Conservation (phyloP, 768 basidiomycete genomes). For the Kwoniella europaea region DNA sequence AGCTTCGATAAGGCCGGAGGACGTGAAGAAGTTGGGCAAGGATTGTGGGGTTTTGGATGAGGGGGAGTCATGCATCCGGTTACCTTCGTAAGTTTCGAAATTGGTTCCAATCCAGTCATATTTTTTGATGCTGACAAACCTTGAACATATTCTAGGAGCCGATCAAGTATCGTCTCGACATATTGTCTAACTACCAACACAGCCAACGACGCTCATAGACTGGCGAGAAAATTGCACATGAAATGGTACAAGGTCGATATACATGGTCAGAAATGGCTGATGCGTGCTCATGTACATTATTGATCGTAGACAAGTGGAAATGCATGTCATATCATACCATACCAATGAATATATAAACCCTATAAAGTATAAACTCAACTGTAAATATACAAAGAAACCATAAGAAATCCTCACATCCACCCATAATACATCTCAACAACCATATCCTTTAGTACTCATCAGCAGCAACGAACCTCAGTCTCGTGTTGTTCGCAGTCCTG, state of each 20-base stretch:
- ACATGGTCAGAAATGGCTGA: conserved; percentile 26
- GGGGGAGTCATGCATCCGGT: conserved; percentile 3
- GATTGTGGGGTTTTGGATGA: conserved; percentile 27
- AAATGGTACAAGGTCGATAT: conserved; percentile 22
- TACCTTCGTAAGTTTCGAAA: conserved; percentile 28
- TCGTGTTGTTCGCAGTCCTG: conserved; percentile 80
- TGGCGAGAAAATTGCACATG: conserved; percentile 30
- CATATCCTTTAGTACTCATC: conserved; percentile 23
- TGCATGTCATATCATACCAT: not conserved
- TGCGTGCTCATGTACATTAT: conserved; percentile 27
- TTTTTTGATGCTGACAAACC: not conserved
- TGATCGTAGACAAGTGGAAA: not conserved
- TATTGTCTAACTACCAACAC: conserved; percentile 28
- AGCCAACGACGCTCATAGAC: conserved; percentile 28
- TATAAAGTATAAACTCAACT: not conserved
- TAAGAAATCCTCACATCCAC: not conserved
- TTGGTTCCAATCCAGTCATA: too few species aligned
- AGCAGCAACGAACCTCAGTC: conserved; percentile 69
- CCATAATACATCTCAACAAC: not conserved
- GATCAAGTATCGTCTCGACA: conserved; percentile 21
- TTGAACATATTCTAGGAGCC: not conserved
- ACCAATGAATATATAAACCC: not conserved
- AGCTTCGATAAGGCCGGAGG: not conserved
- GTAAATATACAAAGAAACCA: not conserved
- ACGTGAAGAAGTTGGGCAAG: conserved; percentile 24